A percentile compares a stretch with the other conserved stretches of the same genome.
These are phyloP conservation scores for Cytospora piceicola DNA, from an alignment of 2,329 filamentous ascomycete species.

Conservation along the genomic window DNA sequence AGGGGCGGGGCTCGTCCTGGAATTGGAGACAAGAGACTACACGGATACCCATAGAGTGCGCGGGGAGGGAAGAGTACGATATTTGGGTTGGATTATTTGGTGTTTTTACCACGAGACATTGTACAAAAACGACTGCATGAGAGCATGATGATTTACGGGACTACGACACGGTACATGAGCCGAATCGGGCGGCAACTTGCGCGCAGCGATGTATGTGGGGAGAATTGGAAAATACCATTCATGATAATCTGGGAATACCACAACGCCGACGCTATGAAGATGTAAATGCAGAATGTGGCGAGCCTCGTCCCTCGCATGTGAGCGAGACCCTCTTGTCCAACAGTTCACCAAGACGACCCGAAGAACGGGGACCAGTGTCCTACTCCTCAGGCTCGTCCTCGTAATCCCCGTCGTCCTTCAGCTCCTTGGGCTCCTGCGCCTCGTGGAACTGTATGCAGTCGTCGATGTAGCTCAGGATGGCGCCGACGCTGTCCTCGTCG, in stretches of 20 bases:
- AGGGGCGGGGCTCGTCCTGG: not conserved
- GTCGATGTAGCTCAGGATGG: constrained; percentile 73
- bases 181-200: not conserved
- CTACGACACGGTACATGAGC: constrained; percentile 1
- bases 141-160: constrained; percentile 5
- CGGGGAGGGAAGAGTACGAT: not conserved
- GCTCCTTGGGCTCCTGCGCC: constrained; percentile 87
- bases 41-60: not conserved
- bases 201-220: constrained; percentile 9
- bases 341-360: not conserved
- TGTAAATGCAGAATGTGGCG: constrained; percentile 30
- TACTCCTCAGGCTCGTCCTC: constrained; percentile 45
- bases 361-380: not conserved
- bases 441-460: constrained; percentile 94
- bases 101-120: constrained; percentile 4
- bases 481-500: constrained; percentile 84
- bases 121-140: constrained; percentile 18
- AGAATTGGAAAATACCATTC: constrained; percentile 19
- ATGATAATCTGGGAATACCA: constrained; percentile 29
- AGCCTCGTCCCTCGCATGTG: not conserved
- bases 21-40: not conserved
- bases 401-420: constrained; percentile 67
- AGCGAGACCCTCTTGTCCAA: too few relatives aligned
- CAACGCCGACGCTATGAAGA: constrained; percentile 51
- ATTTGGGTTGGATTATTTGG: not conserved